A percentile compares a stretch with the other conserved stretches of the same genome.
Evolutionary conservation across 169 alveolate species (phyloP).

Genomic region (Plasmodium vinckei): DNA sequence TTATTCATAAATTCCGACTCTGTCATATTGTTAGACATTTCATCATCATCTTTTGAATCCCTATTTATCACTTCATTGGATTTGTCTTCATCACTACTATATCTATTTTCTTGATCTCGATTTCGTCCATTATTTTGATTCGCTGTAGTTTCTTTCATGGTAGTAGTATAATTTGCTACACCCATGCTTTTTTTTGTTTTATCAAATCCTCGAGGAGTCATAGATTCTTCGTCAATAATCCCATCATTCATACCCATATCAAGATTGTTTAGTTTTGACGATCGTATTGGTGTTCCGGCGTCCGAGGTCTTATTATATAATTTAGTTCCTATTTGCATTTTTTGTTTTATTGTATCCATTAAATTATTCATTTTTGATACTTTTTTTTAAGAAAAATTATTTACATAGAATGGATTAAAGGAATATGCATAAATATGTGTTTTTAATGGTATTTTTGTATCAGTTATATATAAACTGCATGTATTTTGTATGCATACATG

Average conservation of each 20-base stretch:
- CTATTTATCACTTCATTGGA: background rate
- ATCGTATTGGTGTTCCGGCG: background rate
- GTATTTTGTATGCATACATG: no score
- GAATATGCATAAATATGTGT: no score
- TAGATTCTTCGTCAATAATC: slow-evolving; percentile 61
- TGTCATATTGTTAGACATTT: background rate
- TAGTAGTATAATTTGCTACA: slow-evolving; percentile 19
- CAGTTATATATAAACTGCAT: no score
- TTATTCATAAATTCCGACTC: background rate
- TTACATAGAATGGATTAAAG: no score
- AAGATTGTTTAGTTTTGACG: slow-evolving; percentile 10
- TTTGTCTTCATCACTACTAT: no score
- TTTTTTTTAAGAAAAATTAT: no score
- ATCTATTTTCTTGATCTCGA: no score
- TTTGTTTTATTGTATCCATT: slow-evolving; percentile 5
- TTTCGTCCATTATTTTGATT: background rate
- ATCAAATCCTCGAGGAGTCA: slow-evolving; percentile 73
- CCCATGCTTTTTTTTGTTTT: slow-evolving; percentile 75
- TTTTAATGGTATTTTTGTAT: no score
- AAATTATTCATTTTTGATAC: slow-evolving; percentile 8
- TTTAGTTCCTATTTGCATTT: slow-evolving; percentile 3
- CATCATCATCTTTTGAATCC: background rate
- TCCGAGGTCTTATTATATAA: slow-evolving; percentile 2
- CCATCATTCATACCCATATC: slow-evolving; percentile 20
- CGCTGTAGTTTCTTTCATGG: slow-evolving; percentile 1